A percentile compares a stretch with the other conserved stretches of the same genome.
Conservation (phyloP, 2,329 filamentous ascomycete species). For the Pyrenochaeta sp. region DNA sequence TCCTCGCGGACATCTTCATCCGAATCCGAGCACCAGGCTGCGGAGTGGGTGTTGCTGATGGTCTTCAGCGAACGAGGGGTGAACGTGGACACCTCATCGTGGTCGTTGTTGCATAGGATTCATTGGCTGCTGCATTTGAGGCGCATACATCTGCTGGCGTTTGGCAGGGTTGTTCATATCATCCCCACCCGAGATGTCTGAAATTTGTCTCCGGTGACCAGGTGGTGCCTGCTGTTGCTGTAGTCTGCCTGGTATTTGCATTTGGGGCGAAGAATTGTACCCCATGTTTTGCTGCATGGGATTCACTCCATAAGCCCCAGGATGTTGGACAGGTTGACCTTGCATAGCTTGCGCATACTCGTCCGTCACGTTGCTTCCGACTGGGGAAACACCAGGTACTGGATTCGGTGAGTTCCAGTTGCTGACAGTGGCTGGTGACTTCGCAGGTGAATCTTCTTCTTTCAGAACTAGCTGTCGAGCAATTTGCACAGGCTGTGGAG, state of each 20-base stretch:
- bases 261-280: conserved; percentile 50
- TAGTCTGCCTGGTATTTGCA: conserved; percentile 45
- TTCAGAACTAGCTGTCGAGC: conserved; percentile 63
- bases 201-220: conserved; percentile 64
- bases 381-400: conserved; percentile 65
- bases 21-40: too few species aligned
- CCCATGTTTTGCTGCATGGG: conserved; percentile 45
- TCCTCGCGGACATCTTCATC: too few species aligned
- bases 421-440: conserved; percentile 66
- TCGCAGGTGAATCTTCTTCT: conserved; percentile 68
- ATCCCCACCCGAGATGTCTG: conserved; percentile 64
- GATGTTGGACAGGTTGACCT: conserved; percentile 41
- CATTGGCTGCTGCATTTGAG: conserved; percentile 54
- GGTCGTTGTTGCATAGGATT: conserved; percentile 60
- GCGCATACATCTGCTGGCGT: conserved; percentile 64
- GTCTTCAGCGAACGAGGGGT: too few species aligned
- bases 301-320: conserved; percentile 48
- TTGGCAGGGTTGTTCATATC: conserved; percentile 62
- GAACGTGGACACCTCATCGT: conserved; percentile 48
- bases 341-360: conserved; percentile 56
- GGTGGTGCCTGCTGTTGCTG: conserved; percentile 26
- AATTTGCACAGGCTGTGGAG: conserved; percentile 59
- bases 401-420: conserved; percentile 71
- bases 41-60: too few species aligned
- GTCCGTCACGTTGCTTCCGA: conserved; percentile 56